phyloP scores from a whole-genome alignment of 78 protist species.

The Tieghemostelium lacteum region DNA sequence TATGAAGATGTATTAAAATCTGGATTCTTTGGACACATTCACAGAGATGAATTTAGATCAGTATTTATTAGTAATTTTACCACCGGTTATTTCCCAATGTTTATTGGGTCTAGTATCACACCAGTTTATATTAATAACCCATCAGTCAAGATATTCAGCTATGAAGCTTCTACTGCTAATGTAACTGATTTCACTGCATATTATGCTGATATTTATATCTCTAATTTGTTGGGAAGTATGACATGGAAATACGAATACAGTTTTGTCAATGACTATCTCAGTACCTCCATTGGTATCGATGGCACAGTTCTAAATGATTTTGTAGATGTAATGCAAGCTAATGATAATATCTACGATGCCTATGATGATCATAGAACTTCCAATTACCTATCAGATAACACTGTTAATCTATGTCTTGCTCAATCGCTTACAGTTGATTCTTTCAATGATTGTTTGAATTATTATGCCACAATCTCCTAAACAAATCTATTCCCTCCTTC shows the following conservation, averaged over 20 bases:
- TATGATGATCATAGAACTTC: conserved; percentile 12
- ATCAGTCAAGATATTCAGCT: conserved; percentile 26
- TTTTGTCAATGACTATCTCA: not conserved
- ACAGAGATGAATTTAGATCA: conserved; percentile 65
- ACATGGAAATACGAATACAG: conserved; percentile 32
- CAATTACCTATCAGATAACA: not conserved
- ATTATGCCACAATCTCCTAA: not conserved
- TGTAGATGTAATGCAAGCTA: not conserved
- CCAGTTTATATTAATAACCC: conserved; percentile 69
- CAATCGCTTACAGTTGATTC: not conserved
- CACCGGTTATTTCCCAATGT: conserved; percentile 37
- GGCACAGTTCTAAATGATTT: conserved; percentile 3
- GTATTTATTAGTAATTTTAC: not conserved
- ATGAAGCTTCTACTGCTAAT: not conserved
- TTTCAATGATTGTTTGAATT: not conserved
- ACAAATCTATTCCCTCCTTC: no score
- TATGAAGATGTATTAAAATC: conserved; percentile 20
- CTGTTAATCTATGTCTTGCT: conserved; percentile 1
- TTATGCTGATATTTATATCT: conserved; percentile 39
- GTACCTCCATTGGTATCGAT: not conserved
- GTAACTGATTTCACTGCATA: not conserved
- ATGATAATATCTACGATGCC: not conserved
- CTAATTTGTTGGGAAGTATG: conserved; percentile 11
- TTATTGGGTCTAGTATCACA: conserved; percentile 52
- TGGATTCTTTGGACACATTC: conserved; percentile 75